Conservation (phyloP, 306 rosid species). For the Trifolium dubium region DNA sequence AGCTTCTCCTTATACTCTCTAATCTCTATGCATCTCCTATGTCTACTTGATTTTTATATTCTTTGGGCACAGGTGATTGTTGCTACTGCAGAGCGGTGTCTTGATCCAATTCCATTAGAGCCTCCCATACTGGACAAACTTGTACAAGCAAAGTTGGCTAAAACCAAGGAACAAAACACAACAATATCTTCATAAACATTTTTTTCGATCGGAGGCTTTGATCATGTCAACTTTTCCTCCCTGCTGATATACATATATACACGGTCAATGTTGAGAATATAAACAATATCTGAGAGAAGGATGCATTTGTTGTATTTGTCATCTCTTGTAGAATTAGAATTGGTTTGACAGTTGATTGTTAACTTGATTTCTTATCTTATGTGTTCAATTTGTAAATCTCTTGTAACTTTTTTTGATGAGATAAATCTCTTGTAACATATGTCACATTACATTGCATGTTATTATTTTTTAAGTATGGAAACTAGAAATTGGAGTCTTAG, state of each 20-base stretch:
- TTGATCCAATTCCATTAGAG: constrained; percentile 84
- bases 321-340: constrained; percentile 24
- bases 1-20: constrained; percentile 1
- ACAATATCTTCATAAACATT: constrained; percentile 49
- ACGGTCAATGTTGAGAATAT: constrained; percentile 12
- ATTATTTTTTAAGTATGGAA: constrained; percentile 23
- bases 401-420: constrained; percentile 17
- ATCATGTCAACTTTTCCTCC: constrained; percentile 6
- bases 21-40: constrained; percentile 5
- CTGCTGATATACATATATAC: not conserved
- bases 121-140: constrained; percentile 90
- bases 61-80: constrained; percentile 73
- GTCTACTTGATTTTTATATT: constrained; percentile 14
- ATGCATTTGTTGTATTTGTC: constrained; percentile 18
- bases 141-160: constrained; percentile 77
- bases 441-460: constrained; percentile 9
- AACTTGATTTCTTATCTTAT: not conserved
- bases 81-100: constrained; percentile 90
- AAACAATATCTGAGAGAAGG: constrained; percentile 11
- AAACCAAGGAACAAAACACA: constrained; percentile 57
- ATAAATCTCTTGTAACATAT: constrained; percentile 15
- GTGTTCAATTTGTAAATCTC: constrained; percentile 44
- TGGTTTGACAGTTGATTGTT: constrained; percentile 32
- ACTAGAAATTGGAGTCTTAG: not conserved
- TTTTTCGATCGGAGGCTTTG: constrained; percentile 26